These are phyloP conservation scores for Aspergillus sp. DNA, from an alignment of 2,329 filamentous ascomycete genomes.

Conservation along the genomic window DNA sequence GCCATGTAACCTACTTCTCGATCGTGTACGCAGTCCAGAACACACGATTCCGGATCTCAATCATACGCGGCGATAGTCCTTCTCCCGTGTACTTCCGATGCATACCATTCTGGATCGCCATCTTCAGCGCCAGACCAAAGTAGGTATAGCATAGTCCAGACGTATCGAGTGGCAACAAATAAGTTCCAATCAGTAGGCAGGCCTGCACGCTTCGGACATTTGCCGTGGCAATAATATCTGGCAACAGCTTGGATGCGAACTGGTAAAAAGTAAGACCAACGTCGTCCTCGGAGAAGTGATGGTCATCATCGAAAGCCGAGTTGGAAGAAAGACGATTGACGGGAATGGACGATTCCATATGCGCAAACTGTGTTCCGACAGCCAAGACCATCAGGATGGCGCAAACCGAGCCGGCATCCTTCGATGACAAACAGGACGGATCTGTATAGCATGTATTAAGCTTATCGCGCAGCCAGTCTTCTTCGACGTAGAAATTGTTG, in stretches of 20 bases:
- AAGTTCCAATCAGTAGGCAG: constrained; percentile 59
- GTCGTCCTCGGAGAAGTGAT: constrained; percentile 53
- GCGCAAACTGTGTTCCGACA: constrained; percentile 48
- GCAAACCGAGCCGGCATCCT: constrained; percentile 45
- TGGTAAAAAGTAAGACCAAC: constrained; percentile 60
- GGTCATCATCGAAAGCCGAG: constrained; percentile 32
- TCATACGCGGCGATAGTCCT: constrained; percentile 50
- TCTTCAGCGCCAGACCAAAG: constrained; percentile 57
- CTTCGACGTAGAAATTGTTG: constrained; percentile 49
- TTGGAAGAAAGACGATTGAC: constrained; percentile 35
- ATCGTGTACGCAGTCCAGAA: constrained; percentile 62
- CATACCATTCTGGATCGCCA: constrained; percentile 64
- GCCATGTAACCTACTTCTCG: constrained; percentile 49
- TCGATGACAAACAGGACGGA: constrained; percentile 36
- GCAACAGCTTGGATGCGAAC: constrained; percentile 56
- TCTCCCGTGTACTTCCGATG: constrained; percentile 55
- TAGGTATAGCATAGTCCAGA: constrained; percentile 61
- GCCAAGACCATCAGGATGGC: constrained; percentile 47
- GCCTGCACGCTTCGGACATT: constrained; percentile 62
- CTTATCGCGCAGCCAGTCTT: constrained; percentile 44
- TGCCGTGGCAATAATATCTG: constrained; percentile 59
- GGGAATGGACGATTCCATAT: constrained; percentile 42
- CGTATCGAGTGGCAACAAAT: constrained; percentile 58
- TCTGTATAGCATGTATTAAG: constrained; percentile 42
- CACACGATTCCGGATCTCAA: constrained; percentile 58